phyloP scores from a whole-genome alignment of 2,329 filamentous ascomycete genomes.

The Acrocalymma vagum region DNA sequence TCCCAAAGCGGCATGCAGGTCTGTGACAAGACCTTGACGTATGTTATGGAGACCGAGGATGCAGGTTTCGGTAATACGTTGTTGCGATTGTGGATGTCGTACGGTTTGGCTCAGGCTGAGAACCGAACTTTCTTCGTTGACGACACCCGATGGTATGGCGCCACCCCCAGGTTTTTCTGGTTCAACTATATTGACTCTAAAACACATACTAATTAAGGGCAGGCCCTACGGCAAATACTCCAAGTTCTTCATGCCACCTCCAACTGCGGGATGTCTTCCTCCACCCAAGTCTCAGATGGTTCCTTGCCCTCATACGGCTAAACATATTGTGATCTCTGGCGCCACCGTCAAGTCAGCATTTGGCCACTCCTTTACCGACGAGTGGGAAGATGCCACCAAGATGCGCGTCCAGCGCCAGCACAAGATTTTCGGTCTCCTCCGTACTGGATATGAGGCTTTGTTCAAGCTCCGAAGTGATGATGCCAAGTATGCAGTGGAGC shows the following conservation, averaged over 20 bases:
- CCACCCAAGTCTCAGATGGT: constrained; percentile 79
- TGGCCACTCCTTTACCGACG: constrained; percentile 64
- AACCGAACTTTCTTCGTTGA: constrained; percentile 83
- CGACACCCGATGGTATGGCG: constrained; percentile 73
- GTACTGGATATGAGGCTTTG: constrained; percentile 75
- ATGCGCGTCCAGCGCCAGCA: constrained; percentile 62
- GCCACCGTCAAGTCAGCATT: constrained; percentile 73
- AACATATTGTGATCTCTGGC: constrained; percentile 77
- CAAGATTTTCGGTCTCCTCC: constrained; percentile 73
- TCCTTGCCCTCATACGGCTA: constrained; percentile 79
- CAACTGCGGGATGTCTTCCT: constrained; percentile 70
- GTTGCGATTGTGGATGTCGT: constrained; percentile 84
- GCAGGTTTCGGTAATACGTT: constrained; percentile 80
- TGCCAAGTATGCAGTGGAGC: constrained; percentile 68
- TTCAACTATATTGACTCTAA: background rate
- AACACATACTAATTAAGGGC: constrained; percentile 20
- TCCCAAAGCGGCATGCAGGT: constrained; percentile 54
- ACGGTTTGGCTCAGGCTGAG: constrained; percentile 79
- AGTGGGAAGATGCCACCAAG: constrained; percentile 60
- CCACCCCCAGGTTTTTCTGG: background rate
- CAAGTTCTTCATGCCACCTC: constrained; percentile 74
- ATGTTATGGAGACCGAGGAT: constrained; percentile 76
- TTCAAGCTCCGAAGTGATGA: constrained; percentile 76
- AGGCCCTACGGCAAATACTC: constrained; percentile 79
- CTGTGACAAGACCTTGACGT: constrained; percentile 78